Conservation (phyloP, 495 filamentous ascomycete genomes). For the Hypoxylon lienhwacheense region DNA sequence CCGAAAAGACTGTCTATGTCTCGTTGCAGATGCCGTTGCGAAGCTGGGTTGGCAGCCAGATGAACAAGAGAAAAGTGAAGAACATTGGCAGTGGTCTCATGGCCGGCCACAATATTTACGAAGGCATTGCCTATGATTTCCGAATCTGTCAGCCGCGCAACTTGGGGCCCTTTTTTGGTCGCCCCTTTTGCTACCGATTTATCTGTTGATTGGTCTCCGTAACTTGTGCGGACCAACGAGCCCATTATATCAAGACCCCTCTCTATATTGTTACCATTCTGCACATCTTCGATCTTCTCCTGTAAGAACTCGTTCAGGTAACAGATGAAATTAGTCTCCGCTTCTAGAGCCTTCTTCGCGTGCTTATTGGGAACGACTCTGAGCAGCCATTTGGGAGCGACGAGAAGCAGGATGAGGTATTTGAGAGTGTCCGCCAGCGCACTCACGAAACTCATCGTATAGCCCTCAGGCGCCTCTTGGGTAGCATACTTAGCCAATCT, state of each 20-base stretch:
- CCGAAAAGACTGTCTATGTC: slow-evolving; percentile 63
- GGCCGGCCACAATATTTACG: slow-evolving; percentile 70
- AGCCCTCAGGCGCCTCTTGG: slow-evolving; percentile 50
- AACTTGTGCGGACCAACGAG: slow-evolving; percentile 52
- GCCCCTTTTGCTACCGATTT: background rate
- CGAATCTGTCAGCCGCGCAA: slow-evolving; percentile 49
- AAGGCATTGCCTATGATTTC: slow-evolving; percentile 74
- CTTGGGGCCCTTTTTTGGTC: slow-evolving; percentile 18
- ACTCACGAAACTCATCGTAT: slow-evolving; percentile 62
- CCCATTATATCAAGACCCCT: slow-evolving; percentile 68
- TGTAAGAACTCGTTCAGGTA: slow-evolving; percentile 67
- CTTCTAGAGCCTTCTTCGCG: slow-evolving; percentile 49
- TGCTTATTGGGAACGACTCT: slow-evolving; percentile 55
- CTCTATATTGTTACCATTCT: slow-evolving; percentile 43
- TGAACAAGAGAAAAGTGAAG: slow-evolving; percentile 63
- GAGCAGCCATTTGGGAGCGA: slow-evolving; percentile 53
- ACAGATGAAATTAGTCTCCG: slow-evolving; percentile 61
- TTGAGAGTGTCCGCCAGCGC: slow-evolving; percentile 56
- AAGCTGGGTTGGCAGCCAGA: slow-evolving; percentile 60
- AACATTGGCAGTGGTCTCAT: slow-evolving; percentile 71
- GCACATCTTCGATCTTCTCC: slow-evolving; percentile 55
- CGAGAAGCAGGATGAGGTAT: slow-evolving; percentile 56
- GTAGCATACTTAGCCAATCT: slow-evolving; percentile 49
- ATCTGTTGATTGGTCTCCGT: slow-evolving; percentile 35
- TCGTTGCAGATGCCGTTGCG: slow-evolving; percentile 61